Base-by-base conservation (phyloP, 441 rosid genomes). In the Macaranga tanarius region DNA sequence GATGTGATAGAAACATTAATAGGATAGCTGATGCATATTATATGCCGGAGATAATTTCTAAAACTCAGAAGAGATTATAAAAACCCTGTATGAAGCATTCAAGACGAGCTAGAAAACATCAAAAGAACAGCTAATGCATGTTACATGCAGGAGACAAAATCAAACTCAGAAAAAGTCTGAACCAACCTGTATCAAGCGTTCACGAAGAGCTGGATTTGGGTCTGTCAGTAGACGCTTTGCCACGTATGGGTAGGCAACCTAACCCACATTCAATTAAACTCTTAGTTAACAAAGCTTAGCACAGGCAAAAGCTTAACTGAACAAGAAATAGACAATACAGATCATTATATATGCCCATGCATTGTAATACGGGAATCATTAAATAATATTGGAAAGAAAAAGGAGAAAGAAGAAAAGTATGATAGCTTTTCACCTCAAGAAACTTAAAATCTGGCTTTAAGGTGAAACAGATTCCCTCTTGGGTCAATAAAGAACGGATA, bases 221-320 rank as follows among this genome's bases (percentile, higher is more conserved):
- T 94, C 98, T 44, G 98, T 92, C 65, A 94, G 83, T 61, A 94
- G 90, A 62, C 98, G 96, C 86, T 94, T 94, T 42, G 97, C 98
- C 74, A 92, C 86, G 80, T 92, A 94, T 72, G 98, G 98, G 82
- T 94, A 94, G 52, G 98, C 98, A 80, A 94, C 98, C 98, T 94
- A 79, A 66, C 52, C 48, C 72, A 79, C 61, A 45, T 48, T 64
- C 38, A 67, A 62, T 25, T n/a, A 60, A 47, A 54, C 48, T 44
- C 63, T 54, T 31, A n/a, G 50, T 77, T 63, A 58, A n/a, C 1
- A 26, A 73, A 60, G 22, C 16, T 58, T 69, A 67, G 40, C 25
- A 66, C 10, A 63, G 31, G 47, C 68, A 47, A 50, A 58, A n/a
- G 3, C 55, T 65, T 17, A 57, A 47, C 58, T 52, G 8, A 28